Evolutionary conservation across 345 rosid species (phyloP).

Genomic region (Microthlaspi erraticum): DNA sequence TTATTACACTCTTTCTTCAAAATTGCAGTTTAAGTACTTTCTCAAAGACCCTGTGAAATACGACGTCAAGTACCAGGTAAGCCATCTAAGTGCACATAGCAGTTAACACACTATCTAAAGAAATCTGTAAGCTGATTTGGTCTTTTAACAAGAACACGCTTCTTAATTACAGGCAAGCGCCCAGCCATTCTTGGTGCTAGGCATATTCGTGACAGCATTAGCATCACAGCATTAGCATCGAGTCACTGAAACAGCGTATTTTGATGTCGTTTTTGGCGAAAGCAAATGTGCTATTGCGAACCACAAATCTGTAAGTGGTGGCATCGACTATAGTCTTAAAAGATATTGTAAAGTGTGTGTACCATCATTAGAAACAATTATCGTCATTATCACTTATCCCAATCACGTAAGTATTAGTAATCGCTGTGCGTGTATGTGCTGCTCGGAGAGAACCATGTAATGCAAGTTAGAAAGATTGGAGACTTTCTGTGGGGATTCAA

Average conservation of each 20-base stretch:
- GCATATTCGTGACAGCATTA: slow-evolving; percentile 88
- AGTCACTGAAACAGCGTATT: slow-evolving; percentile 55
- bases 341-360: slow-evolving; percentile 24
- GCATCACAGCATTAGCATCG: slow-evolving; percentile 95
- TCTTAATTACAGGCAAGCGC: slow-evolving; percentile 83
- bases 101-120: not conserved
- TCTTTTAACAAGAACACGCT: not conserved
- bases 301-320: not conserved
- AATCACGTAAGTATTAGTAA: not conserved
- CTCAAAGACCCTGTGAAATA: slow-evolving; percentile 95
- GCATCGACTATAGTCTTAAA: slow-evolving; percentile 1
- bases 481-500: too few species aligned
- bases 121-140: not conserved
- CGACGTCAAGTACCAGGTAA: slow-evolving; percentile 95
- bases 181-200: slow-evolving; percentile 92
- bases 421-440: not conserved
- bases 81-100: not conserved
- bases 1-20: not conserved
- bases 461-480: too few species aligned
- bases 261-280: not conserved
- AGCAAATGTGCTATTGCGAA: not conserved
- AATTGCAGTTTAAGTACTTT: slow-evolving; percentile 80
- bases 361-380: slow-evolving; percentile 18
- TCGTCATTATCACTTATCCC: not conserved
- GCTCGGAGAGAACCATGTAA: too few species aligned